Conservation (phyloP, 2,329 filamentous ascomycete genomes). For the Thelonectria olida region DNA sequence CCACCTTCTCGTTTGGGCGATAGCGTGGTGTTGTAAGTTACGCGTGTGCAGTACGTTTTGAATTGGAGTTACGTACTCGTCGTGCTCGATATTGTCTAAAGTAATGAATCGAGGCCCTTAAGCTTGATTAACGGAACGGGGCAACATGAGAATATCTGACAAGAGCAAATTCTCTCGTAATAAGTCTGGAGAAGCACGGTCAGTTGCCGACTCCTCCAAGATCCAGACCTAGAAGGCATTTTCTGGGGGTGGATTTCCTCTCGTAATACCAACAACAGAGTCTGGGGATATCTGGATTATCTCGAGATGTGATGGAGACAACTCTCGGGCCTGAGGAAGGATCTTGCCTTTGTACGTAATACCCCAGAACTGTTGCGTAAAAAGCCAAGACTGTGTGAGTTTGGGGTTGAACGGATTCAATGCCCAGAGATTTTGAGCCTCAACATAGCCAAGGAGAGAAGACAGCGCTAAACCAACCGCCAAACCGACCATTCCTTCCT, state of each 20-base stretch:
- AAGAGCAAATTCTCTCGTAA: neutral
- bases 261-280: slow-evolving; percentile 19
- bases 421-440: slow-evolving; percentile 16
- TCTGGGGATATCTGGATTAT: slow-evolving; percentile 20
- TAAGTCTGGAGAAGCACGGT: neutral
- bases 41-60: neutral
- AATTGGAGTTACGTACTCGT: neutral
- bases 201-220: neutral
- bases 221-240: neutral
- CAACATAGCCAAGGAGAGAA: slow-evolving; percentile 13
- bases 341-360: slow-evolving; percentile 1
- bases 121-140: too few relatives aligned
- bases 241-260: slow-evolving; percentile 25
- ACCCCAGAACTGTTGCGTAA: neutral
- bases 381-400: slow-evolving; percentile 4
- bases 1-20: slow-evolving; percentile 18
- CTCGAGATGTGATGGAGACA: slow-evolving; percentile 20
- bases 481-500: too few relatives aligned
- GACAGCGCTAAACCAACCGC: neutral
- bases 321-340: slow-evolving; percentile 3
- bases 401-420: neutral
- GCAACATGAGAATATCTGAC: neutral
- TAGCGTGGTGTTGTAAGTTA: neutral
- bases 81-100: neutral
- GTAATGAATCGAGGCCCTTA: too few relatives aligned